Conservation (phyloP, 805 yeast genomes). For the Schizosaccharomyces octosporus region DNA sequence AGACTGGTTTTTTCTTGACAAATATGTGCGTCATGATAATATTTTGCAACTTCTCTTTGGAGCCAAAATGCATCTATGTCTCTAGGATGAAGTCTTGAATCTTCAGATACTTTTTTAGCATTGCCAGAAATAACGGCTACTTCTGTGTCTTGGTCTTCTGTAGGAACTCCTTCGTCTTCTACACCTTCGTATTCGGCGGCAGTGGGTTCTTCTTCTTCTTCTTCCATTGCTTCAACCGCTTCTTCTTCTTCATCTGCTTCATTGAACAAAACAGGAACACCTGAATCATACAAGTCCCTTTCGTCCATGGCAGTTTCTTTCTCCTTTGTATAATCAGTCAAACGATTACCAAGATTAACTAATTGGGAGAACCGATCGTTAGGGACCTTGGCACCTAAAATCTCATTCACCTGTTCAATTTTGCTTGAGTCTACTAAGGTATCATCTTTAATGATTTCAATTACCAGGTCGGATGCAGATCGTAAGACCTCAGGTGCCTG, state of each 20-base stretch:
- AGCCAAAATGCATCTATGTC: slow-evolving; percentile 29
- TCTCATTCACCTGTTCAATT: slow-evolving; percentile 26
- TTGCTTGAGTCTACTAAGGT: slow-evolving; percentile 20
- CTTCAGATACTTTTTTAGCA: not conserved
- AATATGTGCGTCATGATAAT: slow-evolving; percentile 18
- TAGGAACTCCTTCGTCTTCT: slow-evolving; percentile 9
- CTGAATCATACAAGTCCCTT: slow-evolving; percentile 20
- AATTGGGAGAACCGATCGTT: slow-evolving; percentile 25
- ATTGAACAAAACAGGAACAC: slow-evolving; percentile 2
- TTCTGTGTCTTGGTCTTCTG: slow-evolving; percentile 3
- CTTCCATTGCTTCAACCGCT: slow-evolving; percentile 13
- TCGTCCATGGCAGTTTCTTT: slow-evolving; percentile 8
- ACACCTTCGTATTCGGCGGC: slow-evolving; percentile 11
- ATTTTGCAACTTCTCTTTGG: slow-evolving; percentile 22
- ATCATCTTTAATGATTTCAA: slow-evolving; percentile 30
- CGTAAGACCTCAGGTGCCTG: slow-evolving; percentile 48
- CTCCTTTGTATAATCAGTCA: slow-evolving; percentile 25
- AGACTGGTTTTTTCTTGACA: slow-evolving; percentile 17
- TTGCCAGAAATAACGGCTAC: not conserved
- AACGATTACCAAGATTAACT: slow-evolving; percentile 19
- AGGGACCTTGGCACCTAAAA: slow-evolving; percentile 20
- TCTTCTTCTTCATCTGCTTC: slow-evolving; percentile 6
- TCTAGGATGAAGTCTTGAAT: slow-evolving; percentile 14
- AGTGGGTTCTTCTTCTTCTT: slow-evolving; percentile 11
- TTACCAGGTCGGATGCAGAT: slow-evolving; percentile 44